Percentiles rank a stretch among this genome's conserved stretches.
Evolutionary conservation across 768 basidiomycete species (phyloP).

Genomic region (Tylopilus sp.): DNA sequence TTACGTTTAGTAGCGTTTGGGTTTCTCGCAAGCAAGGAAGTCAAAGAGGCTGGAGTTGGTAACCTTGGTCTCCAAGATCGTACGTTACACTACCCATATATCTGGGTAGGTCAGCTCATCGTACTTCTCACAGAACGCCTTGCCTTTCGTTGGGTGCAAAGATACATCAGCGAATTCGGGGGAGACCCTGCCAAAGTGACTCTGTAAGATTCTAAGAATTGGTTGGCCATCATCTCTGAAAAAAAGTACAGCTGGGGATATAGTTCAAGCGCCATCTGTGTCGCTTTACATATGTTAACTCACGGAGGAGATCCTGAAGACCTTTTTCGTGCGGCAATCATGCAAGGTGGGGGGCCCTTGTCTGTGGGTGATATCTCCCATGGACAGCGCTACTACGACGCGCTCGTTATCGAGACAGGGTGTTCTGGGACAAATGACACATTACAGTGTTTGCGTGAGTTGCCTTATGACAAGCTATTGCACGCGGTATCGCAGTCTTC

Average conservation of each 20-base stretch:
- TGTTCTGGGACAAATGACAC: conserved; percentile 20
- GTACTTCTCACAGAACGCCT: conserved; percentile 26
- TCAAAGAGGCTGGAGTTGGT: conserved; percentile 36
- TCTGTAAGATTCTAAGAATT: conserved; percentile 19
- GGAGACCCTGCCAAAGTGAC: conserved; percentile 48
- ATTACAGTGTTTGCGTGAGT: too few species aligned
- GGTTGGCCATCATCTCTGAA: too few species aligned
- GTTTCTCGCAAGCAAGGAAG: conserved; percentile 39
- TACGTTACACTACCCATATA: conserved; percentile 4
- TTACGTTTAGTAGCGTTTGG: conserved; percentile 28
- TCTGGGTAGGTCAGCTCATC: too few species aligned
- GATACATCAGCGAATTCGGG: conserved; percentile 57
- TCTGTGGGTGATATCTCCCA: too few species aligned
- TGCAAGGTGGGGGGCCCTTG: conserved; percentile 36
- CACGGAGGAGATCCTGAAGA: conserved; percentile 20
- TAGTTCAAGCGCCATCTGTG: too few species aligned
- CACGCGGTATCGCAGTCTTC: too few species aligned
- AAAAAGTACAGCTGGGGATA: too few species aligned
- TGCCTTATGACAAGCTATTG: too few species aligned
- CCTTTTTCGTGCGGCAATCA: conserved; percentile 17
- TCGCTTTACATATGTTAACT: conserved; percentile 21
- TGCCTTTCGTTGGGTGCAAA: conserved; percentile 54
- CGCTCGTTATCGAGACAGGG: conserved; percentile 27
- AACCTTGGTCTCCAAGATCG: conserved; percentile 53
- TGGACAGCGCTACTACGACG: conserved; percentile 27